Conservation (phyloP, 2,329 filamentous ascomycete species). For the Magnaporthiopsis rhizophila region DNA sequence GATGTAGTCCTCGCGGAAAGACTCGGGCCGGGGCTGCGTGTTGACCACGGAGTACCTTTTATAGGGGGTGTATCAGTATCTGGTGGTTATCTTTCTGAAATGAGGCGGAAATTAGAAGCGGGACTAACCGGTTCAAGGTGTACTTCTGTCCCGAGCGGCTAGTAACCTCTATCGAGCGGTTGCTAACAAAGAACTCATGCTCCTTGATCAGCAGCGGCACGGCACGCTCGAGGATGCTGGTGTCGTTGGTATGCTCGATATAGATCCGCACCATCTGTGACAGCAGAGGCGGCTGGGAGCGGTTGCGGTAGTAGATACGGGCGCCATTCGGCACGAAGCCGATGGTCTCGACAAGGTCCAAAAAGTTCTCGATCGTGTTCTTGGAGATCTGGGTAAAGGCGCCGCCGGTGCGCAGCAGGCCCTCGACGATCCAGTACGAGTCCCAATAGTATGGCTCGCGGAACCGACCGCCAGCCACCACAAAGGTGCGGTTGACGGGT, state of each 20-base stretch:
- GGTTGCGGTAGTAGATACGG: slow-evolving; percentile 59
- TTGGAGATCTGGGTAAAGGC: slow-evolving; percentile 54
- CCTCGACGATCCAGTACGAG: slow-evolving; percentile 61
- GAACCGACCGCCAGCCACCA: slow-evolving; percentile 65
- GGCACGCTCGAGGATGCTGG: slow-evolving; percentile 49
- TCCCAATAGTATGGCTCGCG: slow-evolving; percentile 67
- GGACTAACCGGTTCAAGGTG: slow-evolving; percentile 44
- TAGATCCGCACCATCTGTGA: slow-evolving; percentile 60
- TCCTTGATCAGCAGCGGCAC: slow-evolving; percentile 56
- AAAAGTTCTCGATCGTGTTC: slow-evolving; percentile 63
- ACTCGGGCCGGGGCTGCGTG: slow-evolving; percentile 59
- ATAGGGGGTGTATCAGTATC: no score
- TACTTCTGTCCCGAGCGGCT: slow-evolving; percentile 38
- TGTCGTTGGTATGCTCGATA: slow-evolving; percentile 57
- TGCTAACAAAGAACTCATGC: slow-evolving; percentile 53
- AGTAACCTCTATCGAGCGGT: slow-evolving; percentile 48
- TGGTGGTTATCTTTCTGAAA: no score
- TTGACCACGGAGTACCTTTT: slow-evolving; percentile 55
- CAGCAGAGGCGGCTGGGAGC: slow-evolving; percentile 59
- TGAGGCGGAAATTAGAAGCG: no score
- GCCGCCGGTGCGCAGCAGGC: slow-evolving; percentile 55
- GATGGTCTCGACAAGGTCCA: slow-evolving; percentile 56
- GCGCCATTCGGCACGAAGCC: slow-evolving; percentile 63
- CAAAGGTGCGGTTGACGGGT: slow-evolving; percentile 58
- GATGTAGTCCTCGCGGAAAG: slow-evolving; percentile 56